These are phyloP conservation scores for Candida caryicola DNA, from an alignment of 805 yeast genomes.

Conservation along the genomic window DNA sequence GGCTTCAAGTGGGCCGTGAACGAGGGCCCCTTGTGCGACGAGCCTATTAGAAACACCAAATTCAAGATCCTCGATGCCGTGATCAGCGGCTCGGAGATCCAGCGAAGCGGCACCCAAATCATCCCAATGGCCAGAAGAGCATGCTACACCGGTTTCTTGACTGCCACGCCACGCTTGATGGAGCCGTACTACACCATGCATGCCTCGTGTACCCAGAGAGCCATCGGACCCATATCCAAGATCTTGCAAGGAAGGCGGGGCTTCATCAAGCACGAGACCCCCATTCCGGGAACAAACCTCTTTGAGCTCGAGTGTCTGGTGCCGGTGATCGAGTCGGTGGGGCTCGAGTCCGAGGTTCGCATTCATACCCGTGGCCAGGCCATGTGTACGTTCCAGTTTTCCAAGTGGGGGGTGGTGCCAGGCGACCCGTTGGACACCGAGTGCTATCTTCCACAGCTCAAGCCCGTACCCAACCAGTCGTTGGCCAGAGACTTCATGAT, in stretches of 20 bases:
- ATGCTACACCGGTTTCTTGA: slow-evolving; percentile 73
- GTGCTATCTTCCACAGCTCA: slow-evolving; percentile 61
- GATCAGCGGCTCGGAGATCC: slow-evolving; percentile 46
- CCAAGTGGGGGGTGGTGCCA: slow-evolving; percentile 75
- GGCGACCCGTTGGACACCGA: slow-evolving; percentile 85
- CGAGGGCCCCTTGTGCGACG: slow-evolving; percentile 94
- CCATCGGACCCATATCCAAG: slow-evolving; percentile 47
- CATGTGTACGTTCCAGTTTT: slow-evolving; percentile 61
- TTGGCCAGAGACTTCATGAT: slow-evolving; percentile 85
- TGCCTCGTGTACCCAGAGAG: slow-evolving; percentile 50
- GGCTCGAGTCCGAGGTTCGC: slow-evolving; percentile 83
- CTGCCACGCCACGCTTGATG: slow-evolving; percentile 73
- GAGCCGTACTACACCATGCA: slow-evolving; percentile 76
- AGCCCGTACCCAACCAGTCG: slow-evolving; percentile 67
- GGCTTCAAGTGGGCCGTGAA: slow-evolving; percentile 83
- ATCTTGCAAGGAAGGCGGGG: slow-evolving; percentile 71
- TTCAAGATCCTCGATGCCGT: slow-evolving; percentile 67
- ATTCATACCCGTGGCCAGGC: slow-evolving; percentile 78
- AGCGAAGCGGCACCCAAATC: slow-evolving; percentile 63
- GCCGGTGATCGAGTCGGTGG: slow-evolving; percentile 89
- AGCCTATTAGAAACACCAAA: slow-evolving; percentile 65
- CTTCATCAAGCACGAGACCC: slow-evolving; percentile 36
- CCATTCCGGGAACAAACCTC: slow-evolving; percentile 74
- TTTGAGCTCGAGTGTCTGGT: slow-evolving; percentile 58
- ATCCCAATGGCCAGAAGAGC: slow-evolving; percentile 84